Evolutionary conservation across 2,329 filamentous ascomycete species (phyloP), one percentile per base, ranked within the genome.

Genomic region (Phoma sp.): DNA sequence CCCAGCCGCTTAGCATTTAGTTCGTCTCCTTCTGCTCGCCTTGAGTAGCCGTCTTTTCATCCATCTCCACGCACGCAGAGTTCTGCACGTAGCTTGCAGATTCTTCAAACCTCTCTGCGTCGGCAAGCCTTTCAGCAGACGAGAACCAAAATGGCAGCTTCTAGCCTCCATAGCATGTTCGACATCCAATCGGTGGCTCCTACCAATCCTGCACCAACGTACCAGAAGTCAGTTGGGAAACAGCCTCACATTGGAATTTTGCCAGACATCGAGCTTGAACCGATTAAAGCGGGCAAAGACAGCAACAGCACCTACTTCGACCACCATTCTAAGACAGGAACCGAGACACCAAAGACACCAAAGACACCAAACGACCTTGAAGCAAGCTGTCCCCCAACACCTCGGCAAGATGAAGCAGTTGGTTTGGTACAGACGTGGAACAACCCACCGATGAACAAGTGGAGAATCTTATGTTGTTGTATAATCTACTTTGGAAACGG

Each of bases 401-500:
- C 83, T 15, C 63, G 45, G 23, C 62, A 56, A 20, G 65, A 72
- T 12, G 75, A 78, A 7, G 78, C 73, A 7, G 77, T 68, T 1
- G 78, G 81, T 37, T 72, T 80, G 3, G 68, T 85, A 26, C 84
- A 85, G 42, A 87, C 80, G 57, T 82, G 85, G 53, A 86, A 80
- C 57, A 79, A 84, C 53, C 76, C 77, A 4, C 57, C 81, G 10
- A 90, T 86, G 83, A 93, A 92, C 71, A 86, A 84, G 56, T 93
- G 83, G 76, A 80, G 90, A 28, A 78, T 93, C 21, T 68, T 87
- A 9, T 81, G 84, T 10, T 81, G 83, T 12, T 91, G 88, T 60
- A 67, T 89, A 36, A 83, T 87, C 56, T 88, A 84, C 53, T 82
- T 95, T 56, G 81, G 82, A 2, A 87, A 88, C 64, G 92, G 90